Evolutionary conservation across 257 asterid genomes (phyloP), one percentile per base, ranked within the genome.

Genomic region (Leonotis leonurus): DNA sequence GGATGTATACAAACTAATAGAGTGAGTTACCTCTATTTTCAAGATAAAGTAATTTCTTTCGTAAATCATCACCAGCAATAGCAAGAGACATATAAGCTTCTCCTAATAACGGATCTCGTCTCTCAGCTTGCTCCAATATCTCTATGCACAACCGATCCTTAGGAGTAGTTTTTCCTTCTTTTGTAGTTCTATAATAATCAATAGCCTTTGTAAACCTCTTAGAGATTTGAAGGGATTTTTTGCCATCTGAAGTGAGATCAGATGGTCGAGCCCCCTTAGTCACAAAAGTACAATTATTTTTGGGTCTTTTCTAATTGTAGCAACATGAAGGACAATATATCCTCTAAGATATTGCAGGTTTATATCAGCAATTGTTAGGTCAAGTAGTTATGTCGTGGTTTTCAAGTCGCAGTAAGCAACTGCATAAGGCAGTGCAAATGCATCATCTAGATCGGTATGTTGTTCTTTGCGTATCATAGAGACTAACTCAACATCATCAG

Each of bases 71-170:
- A 29, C 98, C 96, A 55, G 98, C 98, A 74, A 84, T 77, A 76
- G 98, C 97, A 62, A 92, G 97, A 74, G 97, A 92, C 69, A 83
- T 70, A 2, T 97, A 85, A 78, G 98, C 98, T 76, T 92, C 97
- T 60, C 96, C 97, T 1, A 82, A 85, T 56, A 83, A 70, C 6
- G 89, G 93, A 75, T 89, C 95, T 78, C 95, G 80, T 74, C 95
- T 78, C 80, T 92, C 98, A 45, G 95, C 95, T 77, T 92, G 95
- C 72, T 92, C 98, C 87, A 92, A 69, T 65, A 92, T 89, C 78
- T 92, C 98, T 67, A 92, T 84, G 76, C 98, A 88, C 68, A 92
- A 60, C 70, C 95, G 83, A 68, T 86, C 95, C 79, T 77, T 83
- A 8, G 95, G 87, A 55, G 96, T 78, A 71, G 86, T 80, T 68